These are phyloP conservation scores for Dillenia suffruticosa DNA, from an alignment of 164 flowering plant genomes.

Conservation along the genomic window DNA sequence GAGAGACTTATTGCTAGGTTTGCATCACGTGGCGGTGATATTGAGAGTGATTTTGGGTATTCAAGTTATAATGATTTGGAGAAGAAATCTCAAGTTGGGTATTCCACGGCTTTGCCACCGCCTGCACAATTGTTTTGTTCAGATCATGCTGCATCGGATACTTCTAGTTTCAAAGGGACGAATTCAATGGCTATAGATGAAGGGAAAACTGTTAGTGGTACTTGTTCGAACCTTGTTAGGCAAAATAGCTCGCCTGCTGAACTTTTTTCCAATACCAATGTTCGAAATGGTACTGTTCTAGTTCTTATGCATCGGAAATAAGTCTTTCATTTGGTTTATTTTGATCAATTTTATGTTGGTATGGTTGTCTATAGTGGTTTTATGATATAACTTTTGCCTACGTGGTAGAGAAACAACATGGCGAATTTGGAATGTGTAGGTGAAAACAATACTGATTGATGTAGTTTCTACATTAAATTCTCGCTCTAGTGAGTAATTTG, in stretches of 20 bases:
- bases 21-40: too few relatives aligned
- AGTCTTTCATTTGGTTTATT: background rate
- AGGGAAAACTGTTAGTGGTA: conserved; percentile 5
- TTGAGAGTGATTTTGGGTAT: too few relatives aligned
- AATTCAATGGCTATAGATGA: conserved; percentile 18
- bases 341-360: too few relatives aligned
- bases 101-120: conserved; percentile 29
- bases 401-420: too few relatives aligned
- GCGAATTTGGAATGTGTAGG: background rate
- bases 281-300: conserved; percentile 39
- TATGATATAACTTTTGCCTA: too few relatives aligned
- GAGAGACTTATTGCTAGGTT: background rate
- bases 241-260: conserved; percentile 65
- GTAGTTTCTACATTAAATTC: too few relatives aligned
- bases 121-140: conserved; percentile 22
- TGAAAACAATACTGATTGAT: background rate
- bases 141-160: conserved; percentile 13
- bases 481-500: too few relatives aligned
- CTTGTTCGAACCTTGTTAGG: conserved; percentile 25
- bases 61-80: too few relatives aligned
- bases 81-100: too few relatives aligned
- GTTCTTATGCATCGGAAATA: too few relatives aligned
- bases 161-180: conserved; percentile 1
- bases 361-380: too few relatives aligned
- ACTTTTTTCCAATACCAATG: conserved; percentile 27